These are phyloP conservation scores for Aspergillus neoniger DNA, from an alignment of 2,329 filamentous ascomycete genomes.

Conservation along the genomic window DNA sequence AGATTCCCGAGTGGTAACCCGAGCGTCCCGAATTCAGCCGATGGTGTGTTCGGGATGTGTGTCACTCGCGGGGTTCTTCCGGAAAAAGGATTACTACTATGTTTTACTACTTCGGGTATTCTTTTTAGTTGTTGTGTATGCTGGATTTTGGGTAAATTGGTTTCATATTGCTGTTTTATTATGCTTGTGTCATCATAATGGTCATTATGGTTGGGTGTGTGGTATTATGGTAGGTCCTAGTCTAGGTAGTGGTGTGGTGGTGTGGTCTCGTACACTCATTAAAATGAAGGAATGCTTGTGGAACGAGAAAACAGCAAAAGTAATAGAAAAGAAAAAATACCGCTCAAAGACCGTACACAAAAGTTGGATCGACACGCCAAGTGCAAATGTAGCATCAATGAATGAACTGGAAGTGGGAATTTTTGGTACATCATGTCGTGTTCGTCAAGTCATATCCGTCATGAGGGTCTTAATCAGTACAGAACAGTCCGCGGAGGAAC, in stretches of 20 bases:
- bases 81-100: too few relatives aligned
- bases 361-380: background rate
- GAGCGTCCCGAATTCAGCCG: slow-evolving; percentile 27
- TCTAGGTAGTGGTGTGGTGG: background rate
- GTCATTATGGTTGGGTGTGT: background rate
- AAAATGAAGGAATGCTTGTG: background rate
- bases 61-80: too few relatives aligned
- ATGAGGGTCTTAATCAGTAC: background rate
- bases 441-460: slow-evolving; percentile 15
- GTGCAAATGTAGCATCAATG: background rate
- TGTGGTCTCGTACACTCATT: background rate
- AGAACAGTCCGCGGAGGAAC: background rate
- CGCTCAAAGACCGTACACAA: background rate
- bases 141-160: background rate
- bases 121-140: background rate
- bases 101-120: background rate
- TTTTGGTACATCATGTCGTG: slow-evolving; percentile 9
- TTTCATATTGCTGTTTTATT: background rate
- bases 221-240: background rate
- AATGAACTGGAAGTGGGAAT: background rate
- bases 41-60: background rate
- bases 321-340: background rate
- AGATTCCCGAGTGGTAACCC: slow-evolving; percentile 18
- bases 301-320: too few relatives aligned
- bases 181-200: background rate